Evolutionary conservation across 1,284 basidiomycete genomes (phyloP), one percentile per base, ranked within the genome.

Genomic region (Cryptococcus sp.): DNA sequence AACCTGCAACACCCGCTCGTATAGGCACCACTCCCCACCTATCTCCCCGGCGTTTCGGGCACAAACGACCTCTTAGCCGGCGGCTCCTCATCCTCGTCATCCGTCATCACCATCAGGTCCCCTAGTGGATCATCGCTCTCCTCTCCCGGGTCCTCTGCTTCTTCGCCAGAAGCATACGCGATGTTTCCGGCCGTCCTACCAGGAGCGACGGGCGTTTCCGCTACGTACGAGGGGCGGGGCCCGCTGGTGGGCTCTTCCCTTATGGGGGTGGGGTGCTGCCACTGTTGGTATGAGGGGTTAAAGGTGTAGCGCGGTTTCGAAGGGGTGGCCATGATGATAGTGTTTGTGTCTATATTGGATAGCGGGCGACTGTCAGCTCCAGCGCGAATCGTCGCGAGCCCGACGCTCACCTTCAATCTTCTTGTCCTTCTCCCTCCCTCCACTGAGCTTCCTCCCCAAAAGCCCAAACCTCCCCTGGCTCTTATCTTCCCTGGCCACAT

Each of bases 61-160:
- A 69, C 54, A 48, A 53, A 48, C 6, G 33, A 46, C 44, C 21
- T 45, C 53, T 13, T 46, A 33, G 23, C 11, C 47, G 5, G 28
- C 28, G 28, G 28, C 28, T 58, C 63, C 9, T 64, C 65, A 58
- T 71, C 70, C 37, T 73, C 73, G 54, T 75, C 73, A 56, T 75
- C 73, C 4, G 73, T 75, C 63, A 69, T 68, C 39, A 73, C 72
- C 73, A 73, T 73, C 20, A 73, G 52, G 6, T 66, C 72, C 1
- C 48, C 73, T 20, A 73, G 46, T 13, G 64, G 59, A 57, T 68
- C 70, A 42, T 70, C 69, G 42, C 56, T 58, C 36, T 63, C 64
- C 4, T 67, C 66, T n/a, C 43, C 65, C 4, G 57, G 56, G 38
- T 66, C 63, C 2, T 56, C 46, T 28, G 50, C 53, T 20, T 50